These are phyloP conservation scores for Trypanosoma lewisi DNA, from an alignment of 208 protist species.

Conservation along the genomic window DNA sequence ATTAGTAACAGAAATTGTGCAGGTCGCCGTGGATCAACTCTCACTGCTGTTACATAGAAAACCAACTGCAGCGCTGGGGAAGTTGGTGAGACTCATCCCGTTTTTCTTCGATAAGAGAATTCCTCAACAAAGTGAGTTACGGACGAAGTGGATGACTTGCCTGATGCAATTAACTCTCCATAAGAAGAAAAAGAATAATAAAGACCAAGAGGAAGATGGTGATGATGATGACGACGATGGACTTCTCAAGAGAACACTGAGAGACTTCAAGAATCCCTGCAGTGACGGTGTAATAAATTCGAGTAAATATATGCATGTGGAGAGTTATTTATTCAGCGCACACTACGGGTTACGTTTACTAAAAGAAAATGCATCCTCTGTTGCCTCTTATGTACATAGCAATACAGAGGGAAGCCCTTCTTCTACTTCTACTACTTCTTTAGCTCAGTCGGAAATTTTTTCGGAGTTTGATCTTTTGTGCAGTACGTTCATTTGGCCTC, in stretches of 20 bases:
- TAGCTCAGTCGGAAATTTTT: not conserved
- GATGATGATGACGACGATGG: too few relatives aligned
- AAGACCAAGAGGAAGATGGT: too few relatives aligned
- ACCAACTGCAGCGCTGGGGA: slow-evolving; percentile 14
- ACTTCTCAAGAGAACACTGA: slow-evolving; percentile 11
- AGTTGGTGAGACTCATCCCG: slow-evolving; percentile 25
- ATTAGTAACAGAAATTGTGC: slow-evolving; percentile 15
- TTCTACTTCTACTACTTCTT: too few relatives aligned
- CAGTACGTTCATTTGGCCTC: slow-evolving; percentile 75
- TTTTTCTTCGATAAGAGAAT: not conserved
- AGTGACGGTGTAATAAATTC: not conserved
- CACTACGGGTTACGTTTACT: slow-evolving; percentile 65
- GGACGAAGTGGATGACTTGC: slow-evolving; percentile 20
- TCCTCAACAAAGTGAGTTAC: not conserved
- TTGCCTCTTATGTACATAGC: not conserved
- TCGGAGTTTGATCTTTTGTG: slow-evolving; percentile 63
- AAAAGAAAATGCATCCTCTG: slow-evolving; percentile 28
- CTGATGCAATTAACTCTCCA: slow-evolving; percentile 6
- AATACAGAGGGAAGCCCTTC: not conserved
- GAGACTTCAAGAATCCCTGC: slow-evolving; percentile 9
- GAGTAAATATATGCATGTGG: slow-evolving; percentile 8
- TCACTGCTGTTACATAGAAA: not conserved
- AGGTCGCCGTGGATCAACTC: slow-evolving; percentile 3
- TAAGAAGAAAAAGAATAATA: too few relatives aligned
- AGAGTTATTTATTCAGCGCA: slow-evolving; percentile 60